Evolutionary conservation across 2,329 filamentous ascomycete species (phyloP), one percentile per base, ranked within the genome.

Genomic region (Clonostachys rosea): DNA sequence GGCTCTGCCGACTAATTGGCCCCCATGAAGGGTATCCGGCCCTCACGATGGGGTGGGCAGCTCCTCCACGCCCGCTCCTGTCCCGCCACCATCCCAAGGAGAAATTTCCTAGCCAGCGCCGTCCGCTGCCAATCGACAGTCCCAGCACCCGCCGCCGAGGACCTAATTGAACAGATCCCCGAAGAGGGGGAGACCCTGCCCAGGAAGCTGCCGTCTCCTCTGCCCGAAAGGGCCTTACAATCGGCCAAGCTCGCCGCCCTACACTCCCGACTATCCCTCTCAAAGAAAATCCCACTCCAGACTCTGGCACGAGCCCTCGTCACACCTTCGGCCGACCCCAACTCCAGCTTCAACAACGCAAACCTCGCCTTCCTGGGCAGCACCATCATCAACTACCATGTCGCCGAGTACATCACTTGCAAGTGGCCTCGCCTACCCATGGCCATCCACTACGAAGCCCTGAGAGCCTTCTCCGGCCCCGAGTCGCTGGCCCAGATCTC

Each of bases 191-290:
- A 56, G 51, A 30, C 54, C 55, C 30, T 55, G 18, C 20, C 46
- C 16, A 30, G 57, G 50, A 61, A 64, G 52, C 74, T 86, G 53
- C 87, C 89, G 46, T 92, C 89, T 59, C 89, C 90, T 55, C 79
- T 79, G 47, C 82, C 84, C 54, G 71, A 79, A 58, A 76, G 77
- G 54, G 87, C 90, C 40, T 70, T 76, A 50, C 67, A 75, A 54
- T 97, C 92, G 42, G 85, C 91, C 52, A 97, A 96, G 74, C 86
- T 99, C 57, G 84, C 91, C 53, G 91, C 94, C 54, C 82, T 99
- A 42, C 91, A 96, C 67, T 89, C 91, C 58, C 88, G 94, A 66
- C 81, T 99, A 51, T 83, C 83, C 39, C 83, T 99, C 48, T 86
- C 91, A 20, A 78, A 81, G 52, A 88, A 87, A 68, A 79, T 97